Base-by-base conservation (phyloP, 2,329 filamentous ascomycete species). In the Monosporascus ibericus region DNA sequence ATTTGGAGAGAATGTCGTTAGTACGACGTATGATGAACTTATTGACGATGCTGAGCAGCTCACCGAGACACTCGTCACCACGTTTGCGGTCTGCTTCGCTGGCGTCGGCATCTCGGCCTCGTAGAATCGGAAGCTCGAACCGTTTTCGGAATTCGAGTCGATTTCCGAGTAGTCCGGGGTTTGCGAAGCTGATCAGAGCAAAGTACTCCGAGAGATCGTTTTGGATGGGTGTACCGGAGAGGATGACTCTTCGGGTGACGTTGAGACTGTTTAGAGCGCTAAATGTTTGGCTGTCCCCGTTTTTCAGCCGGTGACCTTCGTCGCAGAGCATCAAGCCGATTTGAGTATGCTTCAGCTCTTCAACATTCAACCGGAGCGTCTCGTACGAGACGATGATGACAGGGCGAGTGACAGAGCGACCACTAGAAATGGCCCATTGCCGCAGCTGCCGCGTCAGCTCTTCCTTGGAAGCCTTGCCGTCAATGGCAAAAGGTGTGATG, bases 171-270 rank as follows among this genome's bases (percentile, higher is more conserved):
- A 97, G 82, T 60, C 90, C 88, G 0, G 94, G 94, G 61, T 99
- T 99, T 27, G 94, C 94, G 64, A 99, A 99, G 68, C 92, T 95
- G 54, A 97, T 88, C 9, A 99, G 79, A 3, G 94, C 86, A 64
- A 96, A 99, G 70, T 99, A 99, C 67, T 99, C 94, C 0, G 92
- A 95, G n/a, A 99, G 73, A 67, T 99, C 94, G 63, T 99, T 99
- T 65, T 99, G 94, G 53, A 99, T 99, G 0, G 94, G 94, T 1
- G 94, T 99, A 54, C 94, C 94, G 0, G 94, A 97, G 17, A 99
- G 77, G 60, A 99, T 99, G 44, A 99, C 92, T 25, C 94, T 85
- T 53, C 92, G 84, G 42, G 87, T 87, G 27, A 99, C 94, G 63
- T 96, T 95, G 17, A 99, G 77, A 55, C 82, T 87, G 64, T 95